phyloP scores from a whole-genome alignment of 768 basidiomycete genomes.

The Trametes villosa region DNA sequence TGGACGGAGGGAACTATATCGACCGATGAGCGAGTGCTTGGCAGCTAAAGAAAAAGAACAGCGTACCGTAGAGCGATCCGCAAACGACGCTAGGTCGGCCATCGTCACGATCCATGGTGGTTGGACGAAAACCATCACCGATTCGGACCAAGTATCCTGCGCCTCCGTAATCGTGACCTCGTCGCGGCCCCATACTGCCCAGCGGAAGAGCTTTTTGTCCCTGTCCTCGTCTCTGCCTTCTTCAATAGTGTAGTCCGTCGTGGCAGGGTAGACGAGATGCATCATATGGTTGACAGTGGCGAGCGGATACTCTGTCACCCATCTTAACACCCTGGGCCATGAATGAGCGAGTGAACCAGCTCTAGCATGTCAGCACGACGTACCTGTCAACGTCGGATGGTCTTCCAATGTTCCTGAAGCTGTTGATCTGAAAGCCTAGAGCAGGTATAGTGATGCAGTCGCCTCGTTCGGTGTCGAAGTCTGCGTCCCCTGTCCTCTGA shows the following conservation, averaged over 20 bases:
- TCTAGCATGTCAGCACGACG: slow-evolving; percentile 13
- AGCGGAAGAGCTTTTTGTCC: slow-evolving; percentile 25
- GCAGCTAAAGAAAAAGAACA: slow-evolving; percentile 25
- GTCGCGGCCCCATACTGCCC: slow-evolving; percentile 18
- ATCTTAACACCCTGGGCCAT: slow-evolving; percentile 46
- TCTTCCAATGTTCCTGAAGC: slow-evolving; percentile 32
- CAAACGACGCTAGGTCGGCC: slow-evolving; percentile 41
- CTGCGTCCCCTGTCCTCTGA: slow-evolving; percentile 37
- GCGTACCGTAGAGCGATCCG: slow-evolving; percentile 21
- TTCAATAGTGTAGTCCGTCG: slow-evolving; percentile 37
- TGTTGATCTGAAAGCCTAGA: slow-evolving; percentile 13
- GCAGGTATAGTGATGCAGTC: slow-evolving; percentile 34
- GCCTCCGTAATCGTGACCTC: slow-evolving; percentile 4
- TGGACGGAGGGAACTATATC: neutral
- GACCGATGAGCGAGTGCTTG: neutral
- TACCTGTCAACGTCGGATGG: slow-evolving; percentile 51
- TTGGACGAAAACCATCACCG: slow-evolving; percentile 39
- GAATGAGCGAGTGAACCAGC: neutral
- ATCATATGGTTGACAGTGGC: slow-evolving; percentile 51
- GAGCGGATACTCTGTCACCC: slow-evolving; percentile 57
- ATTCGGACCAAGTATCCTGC: slow-evolving; percentile 15
- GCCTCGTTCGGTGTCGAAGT: slow-evolving; percentile 37
- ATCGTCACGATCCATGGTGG: slow-evolving; percentile 45
- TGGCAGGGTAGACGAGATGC: slow-evolving; percentile 37
- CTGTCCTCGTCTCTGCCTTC: slow-evolving; percentile 26